Percentiles rank a stretch among this genome's conserved stretches.
phyloP scores from a whole-genome alignment of 495 filamentous ascomycete genomes.

The Tricharina praecox region DNA sequence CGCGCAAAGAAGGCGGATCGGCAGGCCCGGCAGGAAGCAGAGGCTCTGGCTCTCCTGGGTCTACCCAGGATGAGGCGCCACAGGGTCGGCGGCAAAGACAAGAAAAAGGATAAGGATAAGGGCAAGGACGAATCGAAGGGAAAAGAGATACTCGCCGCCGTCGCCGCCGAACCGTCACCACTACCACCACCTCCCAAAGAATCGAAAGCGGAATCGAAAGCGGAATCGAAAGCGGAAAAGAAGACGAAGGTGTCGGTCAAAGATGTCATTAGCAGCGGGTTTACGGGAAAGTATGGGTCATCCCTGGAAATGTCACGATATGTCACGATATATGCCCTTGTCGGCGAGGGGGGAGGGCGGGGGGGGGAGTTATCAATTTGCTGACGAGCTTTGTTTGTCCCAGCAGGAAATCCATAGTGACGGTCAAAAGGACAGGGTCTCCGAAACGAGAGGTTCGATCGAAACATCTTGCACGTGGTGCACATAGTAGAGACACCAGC shows the following conservation, averaged over 20 bases:
- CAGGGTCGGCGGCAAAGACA: slow-evolving; percentile 10
- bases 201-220: neutral
- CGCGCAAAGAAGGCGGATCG: slow-evolving; percentile 19
- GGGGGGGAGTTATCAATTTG: too few species aligned
- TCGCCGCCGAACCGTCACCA: too few species aligned
- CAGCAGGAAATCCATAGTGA: slow-evolving; percentile 1
- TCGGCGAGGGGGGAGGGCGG: too few species aligned
- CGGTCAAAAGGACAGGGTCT: neutral
- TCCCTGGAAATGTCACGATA: too few species aligned
- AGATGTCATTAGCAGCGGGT: too few species aligned
- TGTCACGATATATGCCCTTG: too few species aligned
- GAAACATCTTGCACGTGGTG: slow-evolving; percentile 1
- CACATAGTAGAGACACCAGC: slow-evolving; percentile 2
- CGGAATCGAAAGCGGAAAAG: neutral
- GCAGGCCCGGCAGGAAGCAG: slow-evolving; percentile 15
- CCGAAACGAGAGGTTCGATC: slow-evolving; percentile 9
- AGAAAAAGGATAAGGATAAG: slow-evolving; percentile 10
- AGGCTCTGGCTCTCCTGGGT: slow-evolving; percentile 10
- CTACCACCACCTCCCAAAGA: too few species aligned
- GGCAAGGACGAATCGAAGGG: slow-evolving; percentile 3
- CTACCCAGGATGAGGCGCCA: slow-evolving; percentile 9
- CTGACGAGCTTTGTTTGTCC: too few species aligned
- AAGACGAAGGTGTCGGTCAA: slow-evolving; percentile 1
- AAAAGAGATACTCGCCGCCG: neutral
- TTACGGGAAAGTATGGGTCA: too few species aligned